These are phyloP conservation scores for Raphanus hybrid DNA, from an alignment of 441 rosid species.

Conservation along the genomic window DNA sequence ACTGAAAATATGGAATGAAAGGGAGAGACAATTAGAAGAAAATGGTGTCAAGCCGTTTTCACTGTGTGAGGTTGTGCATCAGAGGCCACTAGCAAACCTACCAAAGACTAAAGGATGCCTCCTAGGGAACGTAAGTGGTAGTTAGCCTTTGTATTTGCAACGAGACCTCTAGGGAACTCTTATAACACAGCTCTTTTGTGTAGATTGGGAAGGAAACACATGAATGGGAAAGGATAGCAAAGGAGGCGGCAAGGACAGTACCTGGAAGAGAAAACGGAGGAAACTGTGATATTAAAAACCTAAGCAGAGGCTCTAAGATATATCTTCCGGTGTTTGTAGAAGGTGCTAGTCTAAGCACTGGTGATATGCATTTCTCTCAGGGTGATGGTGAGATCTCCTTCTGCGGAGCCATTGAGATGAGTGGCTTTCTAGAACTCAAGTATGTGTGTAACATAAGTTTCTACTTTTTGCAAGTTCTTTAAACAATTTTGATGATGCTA, in stretches of 20 bases:
- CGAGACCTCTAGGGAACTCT: neutral
- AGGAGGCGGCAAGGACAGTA: slow-evolving; percentile 83
- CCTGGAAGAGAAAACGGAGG: slow-evolving; percentile 98
- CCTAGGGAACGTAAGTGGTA: slow-evolving; percentile 66
- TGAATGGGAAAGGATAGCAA: slow-evolving; percentile 82
- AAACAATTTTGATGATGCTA: no score
- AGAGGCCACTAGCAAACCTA: slow-evolving; percentile 80
- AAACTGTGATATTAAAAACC: slow-evolving; percentile 91
- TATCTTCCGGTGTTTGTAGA: slow-evolving; percentile 92
- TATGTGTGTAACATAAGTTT: slow-evolving; percentile 48
- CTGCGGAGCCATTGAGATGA: slow-evolving; percentile 97
- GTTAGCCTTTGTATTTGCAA: no score
- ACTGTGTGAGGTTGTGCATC: slow-evolving; percentile 83
- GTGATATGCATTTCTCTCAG: slow-evolving; percentile 99
- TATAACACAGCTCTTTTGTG: slow-evolving; percentile 28
- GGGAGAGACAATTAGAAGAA: slow-evolving; percentile 78
- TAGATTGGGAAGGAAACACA: slow-evolving; percentile 66
- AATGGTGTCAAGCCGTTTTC: slow-evolving; percentile 55
- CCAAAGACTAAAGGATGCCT: slow-evolving; percentile 80
- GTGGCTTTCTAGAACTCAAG: slow-evolving; percentile 93
- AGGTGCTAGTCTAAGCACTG: slow-evolving; percentile 89
- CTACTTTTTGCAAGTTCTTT: neutral
- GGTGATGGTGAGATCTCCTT: slow-evolving; percentile 95
- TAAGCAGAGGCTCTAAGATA: slow-evolving; percentile 83
- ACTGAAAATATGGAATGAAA: slow-evolving; percentile 77